A percentile compares a stretch with the other conserved stretches of the same genome.
Evolutionary conservation across 169 alveolate species (phyloP).

Genomic region (Babesia ovata): DNA sequence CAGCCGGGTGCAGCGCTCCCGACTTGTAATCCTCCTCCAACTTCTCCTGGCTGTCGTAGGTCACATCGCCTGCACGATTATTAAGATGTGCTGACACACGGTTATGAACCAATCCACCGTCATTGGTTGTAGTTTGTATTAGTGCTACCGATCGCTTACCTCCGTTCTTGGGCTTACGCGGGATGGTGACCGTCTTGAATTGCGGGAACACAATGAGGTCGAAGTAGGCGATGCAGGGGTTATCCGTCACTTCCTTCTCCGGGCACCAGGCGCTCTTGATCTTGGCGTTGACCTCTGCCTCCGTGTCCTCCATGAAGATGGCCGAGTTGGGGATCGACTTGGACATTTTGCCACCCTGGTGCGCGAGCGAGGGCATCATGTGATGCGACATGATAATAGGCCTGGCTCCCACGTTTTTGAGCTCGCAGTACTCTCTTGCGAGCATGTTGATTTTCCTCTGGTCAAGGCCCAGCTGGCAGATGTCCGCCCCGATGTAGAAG

Average conservation of each 20-base stretch:
- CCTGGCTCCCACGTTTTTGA: slow-evolving; percentile 79
- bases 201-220: slow-evolving; percentile 84
- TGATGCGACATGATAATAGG: slow-evolving; percentile 94
- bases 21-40: slow-evolving; percentile 85
- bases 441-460: slow-evolving; percentile 99
- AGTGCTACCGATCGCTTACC: slow-evolving; percentile 72
- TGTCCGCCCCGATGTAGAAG: slow-evolving; percentile 95
- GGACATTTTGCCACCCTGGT: slow-evolving; percentile 98
- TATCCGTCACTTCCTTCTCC: slow-evolving; percentile 86
- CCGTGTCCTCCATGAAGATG: slow-evolving; percentile 97
- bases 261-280: slow-evolving; percentile 96
- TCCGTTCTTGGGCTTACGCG: slow-evolving; percentile 83
- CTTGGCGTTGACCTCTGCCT: slow-evolving; percentile 89
- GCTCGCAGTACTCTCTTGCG: slow-evolving; percentile 93
- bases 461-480: slow-evolving; percentile 98
- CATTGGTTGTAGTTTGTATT: too few species aligned
- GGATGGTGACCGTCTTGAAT: slow-evolving; percentile 70
- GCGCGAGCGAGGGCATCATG: slow-evolving; percentile 95
- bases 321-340: slow-evolving; percentile 95
- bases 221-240: slow-evolving; percentile 94
- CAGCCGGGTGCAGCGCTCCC: slow-evolving; percentile 94
- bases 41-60: slow-evolving; percentile 83
- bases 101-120: not conserved
- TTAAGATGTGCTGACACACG: too few species aligned
- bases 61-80: slow-evolving; percentile 77